Conservation (phyloP, 768 basidiomycete genomes). For the Cubamyces lactineus region DNA sequence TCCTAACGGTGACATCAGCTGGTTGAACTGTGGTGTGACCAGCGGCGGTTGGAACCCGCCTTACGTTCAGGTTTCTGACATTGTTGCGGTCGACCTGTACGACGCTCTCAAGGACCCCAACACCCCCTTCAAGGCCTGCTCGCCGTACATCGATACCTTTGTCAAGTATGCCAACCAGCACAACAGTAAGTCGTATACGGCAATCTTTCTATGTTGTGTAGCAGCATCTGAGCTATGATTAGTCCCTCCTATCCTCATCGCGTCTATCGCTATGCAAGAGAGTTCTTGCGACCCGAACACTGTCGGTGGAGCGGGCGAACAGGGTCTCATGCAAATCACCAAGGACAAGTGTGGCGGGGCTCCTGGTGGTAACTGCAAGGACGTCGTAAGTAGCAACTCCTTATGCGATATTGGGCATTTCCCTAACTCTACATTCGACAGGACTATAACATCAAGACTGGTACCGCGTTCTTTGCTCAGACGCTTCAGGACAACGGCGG, state of each 20-base stretch:
- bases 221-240: not conserved
- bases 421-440: conserved; percentile 27
- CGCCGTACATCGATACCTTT: conserved; percentile 54
- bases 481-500: conserved; percentile 52
- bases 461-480: conserved; percentile 60
- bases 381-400: conserved; percentile 35
- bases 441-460: conserved; percentile 76
- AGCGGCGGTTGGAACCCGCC: conserved; percentile 75
- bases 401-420: not conserved
- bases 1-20: conserved; percentile 73
- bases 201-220: not conserved
- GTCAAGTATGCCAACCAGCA: conserved; percentile 56
- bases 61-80: conserved; percentile 51
- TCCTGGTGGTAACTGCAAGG: conserved; percentile 46
- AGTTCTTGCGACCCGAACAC: conserved; percentile 67
- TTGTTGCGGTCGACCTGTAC: conserved; percentile 50
- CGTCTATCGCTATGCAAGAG: conserved; percentile 91
- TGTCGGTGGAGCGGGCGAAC: conserved; percentile 78
- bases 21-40: conserved; percentile 78
- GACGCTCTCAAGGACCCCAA: conserved; percentile 50
- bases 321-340: conserved; percentile 87
- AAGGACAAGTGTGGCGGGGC: conserved; percentile 73
- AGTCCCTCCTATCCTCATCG: conserved; percentile 79
- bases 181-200: conserved; percentile 37
- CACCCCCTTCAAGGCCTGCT: conserved; percentile 65